A percentile compares a stretch with the other conserved stretches of the same genome.
Evolutionary conservation across 2,329 filamentous ascomycete species (phyloP).

Genomic region (Neoarthrinium moseri): DNA sequence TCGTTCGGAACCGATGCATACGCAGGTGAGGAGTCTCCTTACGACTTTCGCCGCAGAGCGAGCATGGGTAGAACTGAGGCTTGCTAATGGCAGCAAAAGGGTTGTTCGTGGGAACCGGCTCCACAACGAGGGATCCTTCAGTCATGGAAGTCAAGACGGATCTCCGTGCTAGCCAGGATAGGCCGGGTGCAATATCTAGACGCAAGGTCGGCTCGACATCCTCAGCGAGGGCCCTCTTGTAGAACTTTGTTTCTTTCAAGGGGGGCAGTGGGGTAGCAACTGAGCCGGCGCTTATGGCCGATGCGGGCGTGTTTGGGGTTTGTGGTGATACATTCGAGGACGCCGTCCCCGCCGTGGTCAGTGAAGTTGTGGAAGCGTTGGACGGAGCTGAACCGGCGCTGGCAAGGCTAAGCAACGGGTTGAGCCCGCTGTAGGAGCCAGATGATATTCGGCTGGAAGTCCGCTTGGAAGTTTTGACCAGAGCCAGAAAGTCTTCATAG

Average conservation of each 20-base stretch:
- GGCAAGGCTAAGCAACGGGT: conserved; percentile 51
- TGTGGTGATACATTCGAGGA: conserved; percentile 53
- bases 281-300: conserved; percentile 45
- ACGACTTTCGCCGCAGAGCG: conserved; percentile 83
- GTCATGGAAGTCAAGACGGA: conserved; percentile 81
- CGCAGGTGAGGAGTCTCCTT: conserved; percentile 70
- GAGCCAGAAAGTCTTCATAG: conserved; percentile 80
- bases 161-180: conserved; percentile 90
- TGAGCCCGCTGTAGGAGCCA: conserved; percentile 66
- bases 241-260: conserved; percentile 90
- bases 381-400: conserved; percentile 48
- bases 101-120: conserved; percentile 70
- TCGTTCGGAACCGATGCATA: conserved; percentile 85
- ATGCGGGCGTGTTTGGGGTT: conserved; percentile 58
- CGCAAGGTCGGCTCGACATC: conserved; percentile 94
- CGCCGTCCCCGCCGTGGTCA: conserved; percentile 44
- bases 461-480: conserved; percentile 68
- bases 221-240: conserved; percentile 83
- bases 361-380: conserved; percentile 60
- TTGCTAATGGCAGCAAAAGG: conserved; percentile 48
- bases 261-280: conserved; percentile 48
- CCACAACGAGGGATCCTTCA: conserved; percentile 83
- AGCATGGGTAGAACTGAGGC: conserved; percentile 67
- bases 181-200: conserved; percentile 82
- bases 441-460: conserved; percentile 67